Evolutionary conservation across 2,329 filamentous ascomycete genomes (phyloP).

Genomic region (Apiospora aurea): DNA sequence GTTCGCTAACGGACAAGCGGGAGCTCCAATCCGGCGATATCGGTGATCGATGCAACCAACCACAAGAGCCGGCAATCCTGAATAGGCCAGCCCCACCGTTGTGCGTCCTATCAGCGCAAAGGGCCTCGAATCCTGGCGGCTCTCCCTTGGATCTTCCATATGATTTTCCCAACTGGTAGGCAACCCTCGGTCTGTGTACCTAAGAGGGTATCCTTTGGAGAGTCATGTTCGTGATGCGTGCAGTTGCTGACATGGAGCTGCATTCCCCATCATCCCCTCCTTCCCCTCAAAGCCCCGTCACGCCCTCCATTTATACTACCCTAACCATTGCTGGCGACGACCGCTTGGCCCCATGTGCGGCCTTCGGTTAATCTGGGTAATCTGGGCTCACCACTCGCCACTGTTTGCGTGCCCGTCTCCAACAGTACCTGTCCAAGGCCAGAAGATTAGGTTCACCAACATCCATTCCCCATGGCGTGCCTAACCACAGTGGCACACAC

Average conservation of each 20-base stretch:
- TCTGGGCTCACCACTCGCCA: neutral
- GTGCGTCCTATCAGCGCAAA: neutral
- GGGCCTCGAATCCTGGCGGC: neutral
- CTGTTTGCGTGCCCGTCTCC: neutral
- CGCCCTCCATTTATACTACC: neutral
- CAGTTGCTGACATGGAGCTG: neutral
- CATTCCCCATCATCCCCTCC: neutral
- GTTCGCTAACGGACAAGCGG: conserved; percentile 14
- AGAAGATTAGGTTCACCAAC: neutral
- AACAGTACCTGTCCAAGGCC: neutral
- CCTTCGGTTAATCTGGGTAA: neutral
- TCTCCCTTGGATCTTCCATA: conserved; percentile 12
- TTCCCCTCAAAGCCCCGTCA: neutral
- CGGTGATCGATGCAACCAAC: conserved; percentile 17
- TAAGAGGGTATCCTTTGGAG: neutral
- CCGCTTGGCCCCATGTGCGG: neutral
- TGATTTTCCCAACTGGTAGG: neutral
- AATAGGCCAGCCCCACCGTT: conserved; percentile 15
- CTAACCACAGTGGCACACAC: neutral
- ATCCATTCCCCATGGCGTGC: neutral
- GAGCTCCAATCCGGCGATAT: conserved; percentile 19
- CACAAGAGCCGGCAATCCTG: conserved; percentile 12
- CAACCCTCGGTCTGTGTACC: conserved; percentile 1
- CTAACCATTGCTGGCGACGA: neutral
- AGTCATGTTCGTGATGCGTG: conserved; percentile 18